Conservation (phyloP, 768 basidiomycete genomes). For the Kwoniella dendrophila region DNA sequence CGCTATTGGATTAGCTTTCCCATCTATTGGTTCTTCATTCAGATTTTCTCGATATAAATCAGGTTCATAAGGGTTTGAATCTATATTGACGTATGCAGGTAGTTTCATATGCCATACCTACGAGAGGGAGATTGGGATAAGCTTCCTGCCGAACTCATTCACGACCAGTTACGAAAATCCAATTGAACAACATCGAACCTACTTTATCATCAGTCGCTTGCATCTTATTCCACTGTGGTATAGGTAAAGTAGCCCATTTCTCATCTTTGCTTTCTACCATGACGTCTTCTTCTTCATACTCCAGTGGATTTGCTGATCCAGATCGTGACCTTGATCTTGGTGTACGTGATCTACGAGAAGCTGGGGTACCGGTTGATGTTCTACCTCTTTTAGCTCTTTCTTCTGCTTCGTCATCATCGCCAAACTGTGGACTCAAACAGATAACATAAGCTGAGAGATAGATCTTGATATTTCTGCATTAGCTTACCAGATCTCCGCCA, state of each 20-base stretch:
- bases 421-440: conserved; percentile 25
- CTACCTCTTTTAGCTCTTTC: conserved; percentile 21
- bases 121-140: not conserved
- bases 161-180: not conserved
- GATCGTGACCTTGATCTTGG: conserved; percentile 16
- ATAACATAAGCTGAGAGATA: conserved; percentile 5
- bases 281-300: conserved; percentile 57
- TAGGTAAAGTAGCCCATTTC: conserved; percentile 62
- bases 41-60: conserved; percentile 74
- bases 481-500: conserved; percentile 28
- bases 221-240: conserved; percentile 86
- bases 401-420: conserved; percentile 39
- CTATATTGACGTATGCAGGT: conserved; percentile 90
- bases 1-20: conserved; percentile 57
- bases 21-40: conserved; percentile 70
- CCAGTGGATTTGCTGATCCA: conserved; percentile 43
- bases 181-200: conserved; percentile 46
- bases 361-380: conserved; percentile 23
- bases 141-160: not conserved
- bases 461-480: not conserved
- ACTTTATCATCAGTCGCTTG: conserved; percentile 80
- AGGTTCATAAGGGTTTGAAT: conserved; percentile 71
- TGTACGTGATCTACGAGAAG: conserved; percentile 4
- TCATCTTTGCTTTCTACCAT: conserved; percentile 34
- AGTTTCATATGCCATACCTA: conserved; percentile 90